These are phyloP conservation scores for Apiotrichum veenhuisii DNA, from an alignment of 1,284 basidiomycete genomes.

Conservation along the genomic window DNA sequence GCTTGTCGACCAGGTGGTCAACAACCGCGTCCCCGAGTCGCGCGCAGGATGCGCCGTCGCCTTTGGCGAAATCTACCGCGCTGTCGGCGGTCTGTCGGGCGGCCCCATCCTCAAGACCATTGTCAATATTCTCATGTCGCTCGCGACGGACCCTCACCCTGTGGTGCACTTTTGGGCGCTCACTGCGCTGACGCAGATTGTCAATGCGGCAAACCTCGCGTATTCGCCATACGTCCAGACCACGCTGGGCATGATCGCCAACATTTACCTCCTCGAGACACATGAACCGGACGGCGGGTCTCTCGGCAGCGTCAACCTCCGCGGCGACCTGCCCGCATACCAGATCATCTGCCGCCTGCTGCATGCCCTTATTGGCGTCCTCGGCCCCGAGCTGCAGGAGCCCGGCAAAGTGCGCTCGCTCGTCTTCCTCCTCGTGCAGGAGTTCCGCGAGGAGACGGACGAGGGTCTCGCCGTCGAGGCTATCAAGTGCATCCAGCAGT, in stretches of 20 bases:
- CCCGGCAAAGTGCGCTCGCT: slow-evolving; percentile 73
- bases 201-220: slow-evolving; percentile 85
- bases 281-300: slow-evolving; percentile 94
- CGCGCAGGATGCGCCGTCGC: slow-evolving; percentile 91
- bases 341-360: slow-evolving; percentile 87
- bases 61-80: slow-evolving; percentile 88
- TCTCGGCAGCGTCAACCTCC: slow-evolving; percentile 74
- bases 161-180: slow-evolving; percentile 93
- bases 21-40: slow-evolving; percentile 86
- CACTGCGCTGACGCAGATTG: slow-evolving; percentile 76
- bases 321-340: slow-evolving; percentile 86
- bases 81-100: slow-evolving; percentile 89
- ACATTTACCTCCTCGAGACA: slow-evolving; percentile 82
- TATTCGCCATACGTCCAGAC: slow-evolving; percentile 85
- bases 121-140: slow-evolving; percentile 90
- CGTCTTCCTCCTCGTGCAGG: slow-evolving; percentile 77
- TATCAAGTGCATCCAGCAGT: slow-evolving; percentile 92
- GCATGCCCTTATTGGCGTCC: slow-evolving; percentile 85
- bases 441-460: slow-evolving; percentile 80
- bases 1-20: slow-evolving; percentile 93
- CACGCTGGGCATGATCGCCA: slow-evolving; percentile 86
- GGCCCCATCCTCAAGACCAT: slow-evolving; percentile 94
- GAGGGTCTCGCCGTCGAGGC: slow-evolving; percentile 88
- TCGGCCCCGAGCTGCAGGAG: slow-evolving; percentile 94
- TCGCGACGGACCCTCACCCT: slow-evolving; percentile 93